These are phyloP conservation scores for Prinsepia uniflora DNA, from an alignment of 306 rosid genomes.

Conservation along the genomic window DNA sequence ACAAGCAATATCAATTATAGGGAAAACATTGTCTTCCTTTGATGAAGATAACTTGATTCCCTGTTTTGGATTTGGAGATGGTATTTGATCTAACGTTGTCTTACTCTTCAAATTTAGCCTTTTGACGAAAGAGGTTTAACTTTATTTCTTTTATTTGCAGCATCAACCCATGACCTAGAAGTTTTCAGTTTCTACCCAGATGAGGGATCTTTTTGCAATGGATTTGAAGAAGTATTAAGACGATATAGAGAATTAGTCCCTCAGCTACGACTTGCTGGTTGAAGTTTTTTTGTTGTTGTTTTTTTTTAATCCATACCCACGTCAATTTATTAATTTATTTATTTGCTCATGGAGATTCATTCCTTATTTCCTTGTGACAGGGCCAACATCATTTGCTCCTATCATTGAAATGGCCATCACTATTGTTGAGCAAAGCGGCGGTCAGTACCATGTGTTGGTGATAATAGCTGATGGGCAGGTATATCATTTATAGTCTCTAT, in stretches of 20 bases:
- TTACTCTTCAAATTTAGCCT: conserved; percentile 13
- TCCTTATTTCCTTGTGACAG: conserved; percentile 33
- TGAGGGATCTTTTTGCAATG: conserved; percentile 67
- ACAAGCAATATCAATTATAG: conserved; percentile 89
- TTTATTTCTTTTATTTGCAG: conserved; percentile 47
- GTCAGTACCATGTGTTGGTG: conserved; percentile 89
- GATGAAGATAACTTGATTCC: conserved; percentile 94
- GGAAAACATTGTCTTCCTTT: conserved; percentile 76
- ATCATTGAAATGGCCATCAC: conserved; percentile 90
- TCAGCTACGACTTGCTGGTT: conserved; percentile 84
- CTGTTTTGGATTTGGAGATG: conserved; percentile 96
- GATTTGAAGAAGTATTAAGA: conserved; percentile 87
- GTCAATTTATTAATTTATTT: conserved; percentile 4
- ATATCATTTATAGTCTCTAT: conserved; percentile 7
- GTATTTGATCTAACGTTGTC: conserved; percentile 35
- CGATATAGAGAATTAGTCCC: conserved; percentile 81
- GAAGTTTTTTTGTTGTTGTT: no score
- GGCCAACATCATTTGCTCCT: conserved; percentile 97
- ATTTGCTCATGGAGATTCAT: conserved; percentile 17
- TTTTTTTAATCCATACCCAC: conserved; percentile 14
- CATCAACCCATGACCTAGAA: conserved; percentile 91
- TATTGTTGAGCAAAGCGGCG: conserved; percentile 87
- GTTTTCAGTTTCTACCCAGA: conserved; percentile 83
- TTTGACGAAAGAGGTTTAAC: conserved; percentile 11
- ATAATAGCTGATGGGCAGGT: conserved; percentile 99